Evolutionary conservation across 2,329 filamentous ascomycete species (phyloP).

Genomic region (Teratosphaeria epicoccoides): DNA sequence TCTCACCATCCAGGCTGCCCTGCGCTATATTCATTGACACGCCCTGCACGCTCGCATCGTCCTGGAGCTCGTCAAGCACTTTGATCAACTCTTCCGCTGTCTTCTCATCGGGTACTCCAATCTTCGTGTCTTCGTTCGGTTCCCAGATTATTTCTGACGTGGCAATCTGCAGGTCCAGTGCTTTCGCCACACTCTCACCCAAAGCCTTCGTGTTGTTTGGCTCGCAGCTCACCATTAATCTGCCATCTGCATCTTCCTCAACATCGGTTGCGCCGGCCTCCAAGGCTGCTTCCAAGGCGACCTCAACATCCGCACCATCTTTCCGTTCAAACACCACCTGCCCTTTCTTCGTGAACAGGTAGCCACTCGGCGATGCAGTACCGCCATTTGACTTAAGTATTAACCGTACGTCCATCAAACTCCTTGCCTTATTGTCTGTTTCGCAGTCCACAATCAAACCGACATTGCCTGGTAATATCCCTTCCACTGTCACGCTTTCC

Average conservation of each 20-base stretch:
- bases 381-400: constrained; percentile 60
- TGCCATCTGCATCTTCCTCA: constrained; percentile 55
- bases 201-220: constrained; percentile 54
- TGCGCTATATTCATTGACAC: constrained; percentile 60
- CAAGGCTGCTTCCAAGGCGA: constrained; percentile 69
- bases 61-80: constrained; percentile 51
- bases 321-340: constrained; percentile 57
- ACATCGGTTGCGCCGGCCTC: constrained; percentile 75
- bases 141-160: constrained; percentile 77
- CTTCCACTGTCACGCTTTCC: constrained; percentile 70
- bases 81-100: constrained; percentile 47
- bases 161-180: constrained; percentile 56
- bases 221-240: constrained; percentile 60
- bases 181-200: constrained; percentile 51
- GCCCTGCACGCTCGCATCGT: constrained; percentile 60
- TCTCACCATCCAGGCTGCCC: constrained; percentile 19
- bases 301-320: constrained; percentile 49
- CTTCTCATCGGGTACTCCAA: constrained; percentile 49
- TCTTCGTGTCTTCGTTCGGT: constrained; percentile 67
- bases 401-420: constrained; percentile 60
- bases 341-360: constrained; percentile 76
- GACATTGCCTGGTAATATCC: constrained; percentile 61
- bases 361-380: constrained; percentile 61
- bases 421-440: constrained; percentile 68
- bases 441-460: constrained; percentile 76